These are phyloP conservation scores for Thermomyces lanuginosus DNA, from an alignment of 2,329 filamentous ascomycete genomes.

Conservation along the genomic window DNA sequence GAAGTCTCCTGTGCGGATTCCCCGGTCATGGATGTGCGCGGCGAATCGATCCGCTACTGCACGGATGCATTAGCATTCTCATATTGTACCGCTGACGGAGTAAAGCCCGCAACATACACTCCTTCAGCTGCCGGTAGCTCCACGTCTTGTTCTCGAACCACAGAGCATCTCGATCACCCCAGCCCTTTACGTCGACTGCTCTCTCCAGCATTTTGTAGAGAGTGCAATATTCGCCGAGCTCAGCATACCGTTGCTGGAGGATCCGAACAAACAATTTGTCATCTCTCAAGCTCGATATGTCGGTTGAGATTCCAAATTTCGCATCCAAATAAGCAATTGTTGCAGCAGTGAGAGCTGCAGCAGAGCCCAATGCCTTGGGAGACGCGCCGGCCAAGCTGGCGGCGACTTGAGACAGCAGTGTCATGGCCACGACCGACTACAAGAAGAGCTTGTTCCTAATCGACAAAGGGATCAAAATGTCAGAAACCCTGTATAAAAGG, in stretches of 20 bases:
- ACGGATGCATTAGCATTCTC: slow-evolving; percentile 5
- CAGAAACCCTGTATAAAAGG: too few species aligned
- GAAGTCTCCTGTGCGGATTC: slow-evolving; percentile 24
- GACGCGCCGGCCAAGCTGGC: too few species aligned
- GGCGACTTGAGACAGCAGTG: too few species aligned
- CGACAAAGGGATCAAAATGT: too few species aligned
- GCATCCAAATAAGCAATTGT: slow-evolving; percentile 29
- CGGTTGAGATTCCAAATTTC: slow-evolving; percentile 25
- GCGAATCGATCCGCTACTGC: slow-evolving; percentile 30
- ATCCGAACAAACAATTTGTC: slow-evolving; percentile 20
- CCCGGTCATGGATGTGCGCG: slow-evolving; percentile 23
- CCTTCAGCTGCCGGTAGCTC: slow-evolving; percentile 31
- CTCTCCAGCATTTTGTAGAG: slow-evolving; percentile 29
- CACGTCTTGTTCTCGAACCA: slow-evolving; percentile 35
- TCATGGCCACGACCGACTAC: too few species aligned
- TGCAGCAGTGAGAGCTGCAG: slow-evolving; percentile 20
- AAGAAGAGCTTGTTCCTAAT: too few species aligned
- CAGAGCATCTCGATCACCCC: slow-evolving; percentile 24
- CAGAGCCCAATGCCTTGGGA: too few species aligned
- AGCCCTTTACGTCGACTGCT: slow-evolving; percentile 24
- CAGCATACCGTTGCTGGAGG: slow-evolving; percentile 19
- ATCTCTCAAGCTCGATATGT: slow-evolving; percentile 20
- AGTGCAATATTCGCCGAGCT: slow-evolving; percentile 24
- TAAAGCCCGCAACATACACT: slow-evolving; percentile 16
- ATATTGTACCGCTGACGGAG: slow-evolving; percentile 2